These are phyloP conservation scores for Ceratocystis albifundus DNA, from an alignment of 2,329 filamentous ascomycete genomes.

Conservation along the genomic window DNA sequence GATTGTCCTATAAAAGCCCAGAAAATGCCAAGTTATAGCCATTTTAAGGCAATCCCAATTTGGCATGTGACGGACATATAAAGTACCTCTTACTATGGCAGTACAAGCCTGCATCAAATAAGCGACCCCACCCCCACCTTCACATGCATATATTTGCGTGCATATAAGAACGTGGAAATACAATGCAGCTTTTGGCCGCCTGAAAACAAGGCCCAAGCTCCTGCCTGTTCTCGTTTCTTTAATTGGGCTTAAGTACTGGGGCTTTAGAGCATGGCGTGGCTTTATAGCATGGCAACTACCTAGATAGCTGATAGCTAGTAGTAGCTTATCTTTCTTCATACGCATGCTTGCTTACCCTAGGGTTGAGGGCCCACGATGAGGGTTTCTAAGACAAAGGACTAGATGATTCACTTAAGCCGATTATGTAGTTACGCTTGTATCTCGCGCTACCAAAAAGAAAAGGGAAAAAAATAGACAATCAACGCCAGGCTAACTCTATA, in stretches of 20 bases:
- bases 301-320: no score
- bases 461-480: slow-evolving; percentile 8
- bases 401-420: no score
- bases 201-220: neutral
- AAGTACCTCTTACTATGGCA: neutral
- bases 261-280: no score
- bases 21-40: neutral
- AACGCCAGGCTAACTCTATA: neutral
- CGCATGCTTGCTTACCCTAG: no score
- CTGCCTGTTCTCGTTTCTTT: neutral
- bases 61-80: slow-evolving; percentile 1
- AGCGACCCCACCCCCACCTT: neutral
- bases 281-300: no score
- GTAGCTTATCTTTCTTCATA: no score
- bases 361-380: no score
- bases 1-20: no score
- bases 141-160: neutral
- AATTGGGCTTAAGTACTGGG: no score
- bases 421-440: no score
- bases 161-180: neutral
- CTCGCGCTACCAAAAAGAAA: neutral
- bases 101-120: neutral
- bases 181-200: neutral
- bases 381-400: no score
- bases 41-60: neutral